Evolutionary conservation across 2,329 filamentous ascomycete species (phyloP).

Genomic region (Ophiocordyceps robertsii): DNA sequence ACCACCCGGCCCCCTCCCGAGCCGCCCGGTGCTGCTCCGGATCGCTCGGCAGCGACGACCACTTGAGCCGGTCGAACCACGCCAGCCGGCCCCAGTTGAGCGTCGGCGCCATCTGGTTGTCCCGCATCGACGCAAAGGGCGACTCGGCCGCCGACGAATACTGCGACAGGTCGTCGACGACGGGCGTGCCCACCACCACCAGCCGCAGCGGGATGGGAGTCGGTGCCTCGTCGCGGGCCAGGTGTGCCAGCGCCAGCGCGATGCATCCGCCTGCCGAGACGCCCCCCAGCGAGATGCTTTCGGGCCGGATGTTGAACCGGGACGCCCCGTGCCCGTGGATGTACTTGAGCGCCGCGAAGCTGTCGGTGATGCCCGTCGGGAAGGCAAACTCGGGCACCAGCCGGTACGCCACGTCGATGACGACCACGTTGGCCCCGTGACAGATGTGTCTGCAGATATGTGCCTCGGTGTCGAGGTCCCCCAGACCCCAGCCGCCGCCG

Average conservation of each 20-base stretch:
- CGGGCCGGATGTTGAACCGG: constrained; percentile 22
- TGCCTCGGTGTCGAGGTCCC: constrained; percentile 33
- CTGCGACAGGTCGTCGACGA: constrained; percentile 24
- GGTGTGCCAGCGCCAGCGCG: constrained; percentile 22
- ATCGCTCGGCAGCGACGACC: constrained; percentile 10
- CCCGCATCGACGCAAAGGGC: constrained; percentile 24
- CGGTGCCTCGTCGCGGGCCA: constrained; percentile 21
- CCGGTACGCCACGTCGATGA: constrained; percentile 38
- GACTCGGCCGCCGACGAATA: constrained; percentile 20
- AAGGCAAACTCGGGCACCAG: constrained; percentile 35
- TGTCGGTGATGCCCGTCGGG: constrained; percentile 34
- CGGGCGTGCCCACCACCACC: constrained; percentile 24
- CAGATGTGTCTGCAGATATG: constrained; percentile 35
- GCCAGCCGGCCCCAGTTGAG: constrained; percentile 28
- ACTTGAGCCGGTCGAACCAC: constrained; percentile 24
- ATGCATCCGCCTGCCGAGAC: constrained; percentile 30
- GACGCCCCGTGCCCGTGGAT: constrained; percentile 18
- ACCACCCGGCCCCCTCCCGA: constrained; percentile 10
- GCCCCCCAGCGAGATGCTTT: constrained; percentile 28
- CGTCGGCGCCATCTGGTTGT: constrained; percentile 27
- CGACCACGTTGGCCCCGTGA: constrained; percentile 25
- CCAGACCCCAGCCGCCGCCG: constrained; percentile 35
- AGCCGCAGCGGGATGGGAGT: constrained; percentile 20
- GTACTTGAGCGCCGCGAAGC: constrained; percentile 29
- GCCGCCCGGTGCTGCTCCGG: constrained; percentile 4